Base-by-base conservation (phyloP, 2,329 filamentous ascomycete genomes). In the Cytospora piceae region DNA sequence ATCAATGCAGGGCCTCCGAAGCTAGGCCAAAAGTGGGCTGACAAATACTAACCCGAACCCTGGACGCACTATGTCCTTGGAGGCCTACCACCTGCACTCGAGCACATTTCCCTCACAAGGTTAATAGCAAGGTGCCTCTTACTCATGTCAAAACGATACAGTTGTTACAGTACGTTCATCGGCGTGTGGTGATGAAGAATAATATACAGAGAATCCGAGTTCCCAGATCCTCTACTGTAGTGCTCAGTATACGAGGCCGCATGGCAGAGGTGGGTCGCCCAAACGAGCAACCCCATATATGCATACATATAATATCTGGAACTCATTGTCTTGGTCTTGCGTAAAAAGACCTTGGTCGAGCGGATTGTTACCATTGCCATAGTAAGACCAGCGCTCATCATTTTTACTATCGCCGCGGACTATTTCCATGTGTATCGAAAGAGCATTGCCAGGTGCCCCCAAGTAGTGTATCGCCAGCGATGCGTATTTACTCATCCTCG, bases 21-120 rank as follows among this genome's bases (percentile, higher is more conserved):
- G n/a, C 46, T 49, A 49, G 46, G 46, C 46, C 46, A 49, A 14
- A 24, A 49, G n/a, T 49, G 46, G 46, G 46, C 46, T 49, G 46
- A 49, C 46, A 49, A 49, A 49, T 49, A 12, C 4, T 4, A 49
- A 49, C 46, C 46, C 46, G n/a, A 49, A 49, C 46, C 46, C 46
- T 49, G 46, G 12, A 9, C 2, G 3, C 6, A 11, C 20, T n/a
- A 17, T 39, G 15, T 39, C 37, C 20, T n/a, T n/a, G 20, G 20
- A 22, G 8, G 17, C 4, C 42, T 9, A 46, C n/a, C 5, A 11
- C 6, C 9, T n/a, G 20, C 9, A 22, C 20, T 11, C 9, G 12
- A 34, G 12, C 37, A 17, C 12, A 39, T 39, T 11, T 39, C 12
- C 15, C 12, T 39, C 37, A 29, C 27, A 29, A 29, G 27, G 5